These are phyloP conservation scores for Nannizzia gypsea DNA, from an alignment of 2,329 filamentous ascomycete genomes.

Conservation along the genomic window DNA sequence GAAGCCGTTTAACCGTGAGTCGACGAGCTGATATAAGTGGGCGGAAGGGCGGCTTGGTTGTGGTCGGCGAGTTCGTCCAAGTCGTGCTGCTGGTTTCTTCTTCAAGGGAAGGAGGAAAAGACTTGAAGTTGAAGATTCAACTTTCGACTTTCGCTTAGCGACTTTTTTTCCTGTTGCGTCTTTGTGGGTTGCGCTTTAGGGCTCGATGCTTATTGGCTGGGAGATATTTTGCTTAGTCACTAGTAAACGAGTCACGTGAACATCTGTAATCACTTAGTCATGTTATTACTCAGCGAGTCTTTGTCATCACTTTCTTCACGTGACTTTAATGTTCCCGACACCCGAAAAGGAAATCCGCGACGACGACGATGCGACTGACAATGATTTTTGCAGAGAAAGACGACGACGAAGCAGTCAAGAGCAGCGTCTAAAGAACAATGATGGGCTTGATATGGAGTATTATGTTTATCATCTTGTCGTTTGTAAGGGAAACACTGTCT, in stretches of 20 bases:
- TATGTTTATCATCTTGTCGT: neutral
- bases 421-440: neutral
- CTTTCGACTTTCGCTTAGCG: slow-evolving; percentile 33
- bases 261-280: neutral
- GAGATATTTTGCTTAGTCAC: neutral
- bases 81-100: slow-evolving; percentile 19
- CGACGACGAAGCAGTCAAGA: neutral
- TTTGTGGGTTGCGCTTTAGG: slow-evolving; percentile 29
- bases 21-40: slow-evolving; percentile 28
- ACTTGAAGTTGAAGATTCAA: slow-evolving; percentile 27
- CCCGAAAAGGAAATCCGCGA: neutral
- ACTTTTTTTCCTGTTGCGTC: slow-evolving; percentile 11
- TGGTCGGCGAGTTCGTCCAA: slow-evolving; percentile 24
- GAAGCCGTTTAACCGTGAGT: slow-evolving; percentile 29
- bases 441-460: no score
- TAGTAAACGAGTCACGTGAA: slow-evolving; percentile 1
- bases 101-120: slow-evolving; percentile 16
- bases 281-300: neutral
- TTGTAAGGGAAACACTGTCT: neutral
- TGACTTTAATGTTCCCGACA: neutral
- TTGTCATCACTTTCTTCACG: neutral
- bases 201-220: slow-evolving; percentile 22
- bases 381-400: neutral
- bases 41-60: slow-evolving; percentile 19
- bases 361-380: neutral